These are phyloP conservation scores for Aspergillus viridinutans DNA, from an alignment of 2,329 filamentous ascomycete genomes.

Conservation along the genomic window DNA sequence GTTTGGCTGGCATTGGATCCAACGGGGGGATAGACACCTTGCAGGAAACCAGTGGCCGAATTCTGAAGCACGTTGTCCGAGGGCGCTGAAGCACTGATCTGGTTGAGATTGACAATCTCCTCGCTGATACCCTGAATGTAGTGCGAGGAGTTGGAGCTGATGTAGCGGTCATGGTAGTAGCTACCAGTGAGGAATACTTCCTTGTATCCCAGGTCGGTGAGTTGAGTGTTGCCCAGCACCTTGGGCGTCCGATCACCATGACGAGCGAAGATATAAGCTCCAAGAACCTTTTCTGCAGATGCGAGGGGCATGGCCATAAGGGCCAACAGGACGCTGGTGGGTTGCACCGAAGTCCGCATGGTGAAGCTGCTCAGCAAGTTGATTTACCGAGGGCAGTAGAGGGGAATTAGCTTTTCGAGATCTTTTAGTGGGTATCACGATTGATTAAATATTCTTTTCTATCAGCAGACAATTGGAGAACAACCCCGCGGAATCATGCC, in stretches of 20 bases:
- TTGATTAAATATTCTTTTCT: not conserved
- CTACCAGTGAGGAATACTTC: constrained; percentile 68
- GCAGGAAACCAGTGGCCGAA: constrained; percentile 75
- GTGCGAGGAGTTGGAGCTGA: constrained; percentile 55
- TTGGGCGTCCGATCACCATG: constrained; percentile 88
- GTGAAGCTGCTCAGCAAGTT: constrained; percentile 1
- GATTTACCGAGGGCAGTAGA: not conserved
- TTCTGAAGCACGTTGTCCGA: constrained; percentile 73
- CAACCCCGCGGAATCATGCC: not conserved
- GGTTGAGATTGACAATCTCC: constrained; percentile 62
- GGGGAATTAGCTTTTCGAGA: not conserved
- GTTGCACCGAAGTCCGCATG: constrained; percentile 24
- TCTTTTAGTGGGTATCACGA: not conserved
- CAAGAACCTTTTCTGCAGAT: constrained; percentile 65
- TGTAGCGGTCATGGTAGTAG: constrained; percentile 74
- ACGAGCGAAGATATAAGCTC: constrained; percentile 81
- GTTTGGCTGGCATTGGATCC: constrained; percentile 54
- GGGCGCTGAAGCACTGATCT: constrained; percentile 70
- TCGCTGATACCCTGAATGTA: constrained; percentile 64
- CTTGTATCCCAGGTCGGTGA: constrained; percentile 75
- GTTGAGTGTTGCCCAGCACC: constrained; percentile 61
- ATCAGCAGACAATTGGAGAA: not conserved
- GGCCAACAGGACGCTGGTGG: constrained; percentile 22
- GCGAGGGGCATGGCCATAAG: constrained; percentile 22
- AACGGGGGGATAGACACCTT: constrained; percentile 80